A percentile compares a stretch with the other conserved stretches of the same genome.
Evolutionary conservation across 2,329 filamentous ascomycete species (phyloP).

Genomic region (Annulohypoxylon truncatum): DNA sequence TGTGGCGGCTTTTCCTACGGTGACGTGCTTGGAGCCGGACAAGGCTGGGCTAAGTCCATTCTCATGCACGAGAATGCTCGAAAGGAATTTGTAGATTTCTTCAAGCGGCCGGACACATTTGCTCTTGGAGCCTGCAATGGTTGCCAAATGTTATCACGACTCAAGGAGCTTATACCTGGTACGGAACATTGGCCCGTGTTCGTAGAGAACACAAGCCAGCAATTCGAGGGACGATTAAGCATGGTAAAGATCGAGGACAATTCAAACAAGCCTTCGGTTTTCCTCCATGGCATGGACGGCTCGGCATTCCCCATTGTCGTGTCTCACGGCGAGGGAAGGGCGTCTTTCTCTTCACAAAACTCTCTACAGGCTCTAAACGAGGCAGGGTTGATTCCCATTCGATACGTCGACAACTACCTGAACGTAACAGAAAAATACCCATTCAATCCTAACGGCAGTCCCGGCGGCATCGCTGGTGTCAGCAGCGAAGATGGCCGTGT

Average conservation of each 20-base stretch:
- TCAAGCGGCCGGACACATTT: conserved; percentile 89
- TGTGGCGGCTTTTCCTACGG: conserved; percentile 95
- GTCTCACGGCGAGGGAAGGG: conserved; percentile 38
- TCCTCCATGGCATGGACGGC: conserved; percentile 88
- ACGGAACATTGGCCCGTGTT: conserved; percentile 88
- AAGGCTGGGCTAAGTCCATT: conserved; percentile 95
- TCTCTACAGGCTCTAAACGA: conserved; percentile 29
- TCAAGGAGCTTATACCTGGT: conserved; percentile 87
- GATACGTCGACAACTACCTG: conserved; percentile 38
- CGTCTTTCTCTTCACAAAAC: conserved; percentile 33
- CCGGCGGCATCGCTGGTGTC: conserved; percentile 34
- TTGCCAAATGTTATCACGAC: conserved; percentile 89
- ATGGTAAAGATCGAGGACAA: conserved; percentile 71
- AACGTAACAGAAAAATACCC: conserved; percentile 37
- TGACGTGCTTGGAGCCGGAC: conserved; percentile 84
- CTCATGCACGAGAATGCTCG: conserved; percentile 83
- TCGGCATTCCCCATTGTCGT: conserved; percentile 77
- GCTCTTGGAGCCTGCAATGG: conserved; percentile 95
- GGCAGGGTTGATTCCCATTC: conserved; percentile 33
- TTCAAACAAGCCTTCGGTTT: conserved; percentile 74
- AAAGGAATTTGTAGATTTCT: conserved; percentile 84
- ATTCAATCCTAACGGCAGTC: conserved; percentile 35
- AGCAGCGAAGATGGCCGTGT: conserved; percentile 36
- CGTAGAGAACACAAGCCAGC: conserved; percentile 42
- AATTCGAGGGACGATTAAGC: conserved; percentile 37